Conservation (phyloP, 345 rosid genomes). For the Mallotus nudiflorus region DNA sequence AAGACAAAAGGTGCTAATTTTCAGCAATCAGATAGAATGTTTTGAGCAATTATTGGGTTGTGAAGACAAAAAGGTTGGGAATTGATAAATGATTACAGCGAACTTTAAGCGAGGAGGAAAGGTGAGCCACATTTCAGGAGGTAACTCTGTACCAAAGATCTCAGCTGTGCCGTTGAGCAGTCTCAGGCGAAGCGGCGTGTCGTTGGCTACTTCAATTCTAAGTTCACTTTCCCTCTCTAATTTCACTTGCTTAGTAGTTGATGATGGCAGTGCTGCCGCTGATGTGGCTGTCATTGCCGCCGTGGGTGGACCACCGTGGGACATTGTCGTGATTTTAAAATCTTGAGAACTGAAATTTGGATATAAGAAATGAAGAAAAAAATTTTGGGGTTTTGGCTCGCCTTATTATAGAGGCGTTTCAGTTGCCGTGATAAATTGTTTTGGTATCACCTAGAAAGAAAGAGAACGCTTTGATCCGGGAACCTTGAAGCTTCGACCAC, state of each 20-base stretch:
- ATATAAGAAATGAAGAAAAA: too few relatives aligned
- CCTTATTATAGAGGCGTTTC: too few relatives aligned
- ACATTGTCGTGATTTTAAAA: conserved; percentile 3
- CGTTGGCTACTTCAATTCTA: conserved; percentile 76
- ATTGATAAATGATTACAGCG: conserved; percentile 48
- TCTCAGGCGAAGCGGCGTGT: conserved; percentile 71
- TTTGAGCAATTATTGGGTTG: too few relatives aligned
- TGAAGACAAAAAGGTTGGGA: neutral
- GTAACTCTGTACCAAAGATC: conserved; percentile 86
- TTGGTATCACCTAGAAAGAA: too few relatives aligned
- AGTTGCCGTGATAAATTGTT: too few relatives aligned
- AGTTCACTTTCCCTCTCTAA: conserved; percentile 86
- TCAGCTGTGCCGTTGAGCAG: conserved; percentile 80
- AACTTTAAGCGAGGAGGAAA: conserved; percentile 87
- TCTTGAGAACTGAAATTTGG: too few relatives aligned
- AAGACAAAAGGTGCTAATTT: neutral
- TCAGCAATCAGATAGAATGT: neutral
- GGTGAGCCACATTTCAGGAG: conserved; percentile 80
- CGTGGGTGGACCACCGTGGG: conserved; percentile 18
- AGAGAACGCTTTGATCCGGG: too few relatives aligned
- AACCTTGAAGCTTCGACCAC: too few relatives aligned
- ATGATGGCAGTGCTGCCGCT: conserved; percentile 1
- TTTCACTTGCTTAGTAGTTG: conserved; percentile 68
- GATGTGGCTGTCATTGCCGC: too few relatives aligned
- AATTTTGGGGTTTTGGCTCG: too few relatives aligned